A percentile compares a stretch with the other conserved stretches of the same genome.
Evolutionary conservation across 257 asterid genomes (phyloP).

Genomic region (Solanum etuberosum): DNA sequence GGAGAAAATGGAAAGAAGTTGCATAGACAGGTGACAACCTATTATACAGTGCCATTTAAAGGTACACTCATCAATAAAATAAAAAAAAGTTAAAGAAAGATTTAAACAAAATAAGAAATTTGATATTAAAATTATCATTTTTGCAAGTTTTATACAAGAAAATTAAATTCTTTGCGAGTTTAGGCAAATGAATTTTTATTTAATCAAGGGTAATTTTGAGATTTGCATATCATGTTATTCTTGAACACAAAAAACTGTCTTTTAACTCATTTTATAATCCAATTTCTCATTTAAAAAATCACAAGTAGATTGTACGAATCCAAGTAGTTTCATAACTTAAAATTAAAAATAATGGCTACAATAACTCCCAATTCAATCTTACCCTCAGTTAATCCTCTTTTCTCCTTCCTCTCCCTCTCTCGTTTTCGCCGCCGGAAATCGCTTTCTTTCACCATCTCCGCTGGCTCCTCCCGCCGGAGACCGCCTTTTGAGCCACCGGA

Average conservation of each 20-base stretch:
- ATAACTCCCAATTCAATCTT: conserved; percentile 15
- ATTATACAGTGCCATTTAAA: too few relatives aligned
- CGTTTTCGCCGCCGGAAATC: conserved; percentile 5
- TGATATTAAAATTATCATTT: too few relatives aligned
- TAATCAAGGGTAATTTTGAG: not conserved
- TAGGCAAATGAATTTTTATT: too few relatives aligned
- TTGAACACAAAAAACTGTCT: not conserved
- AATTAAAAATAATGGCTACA: conserved; percentile 28
- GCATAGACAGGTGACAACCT: not conserved
- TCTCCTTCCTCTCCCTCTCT: conserved; percentile 20
- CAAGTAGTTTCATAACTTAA: not conserved
- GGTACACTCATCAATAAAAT: too few relatives aligned
- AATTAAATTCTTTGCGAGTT: too few relatives aligned
- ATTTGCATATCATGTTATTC: not conserved
- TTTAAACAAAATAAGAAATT: too few relatives aligned
- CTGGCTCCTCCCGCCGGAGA: conserved; percentile 19
- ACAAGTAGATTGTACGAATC: not conserved
- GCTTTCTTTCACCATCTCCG: not conserved
- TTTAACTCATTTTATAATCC: not conserved
- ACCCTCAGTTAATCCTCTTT: conserved; percentile 27
- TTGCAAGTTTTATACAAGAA: too few relatives aligned
- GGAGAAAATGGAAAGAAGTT: not conserved
- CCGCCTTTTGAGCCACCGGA: conserved; percentile 17
- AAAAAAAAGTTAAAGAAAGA: too few relatives aligned
- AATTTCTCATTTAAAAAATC: not conserved